Evolutionary conservation across 495 filamentous ascomycete species (phyloP), one percentile per base, ranked within the genome.

Genomic region (Neurospora africana): DNA sequence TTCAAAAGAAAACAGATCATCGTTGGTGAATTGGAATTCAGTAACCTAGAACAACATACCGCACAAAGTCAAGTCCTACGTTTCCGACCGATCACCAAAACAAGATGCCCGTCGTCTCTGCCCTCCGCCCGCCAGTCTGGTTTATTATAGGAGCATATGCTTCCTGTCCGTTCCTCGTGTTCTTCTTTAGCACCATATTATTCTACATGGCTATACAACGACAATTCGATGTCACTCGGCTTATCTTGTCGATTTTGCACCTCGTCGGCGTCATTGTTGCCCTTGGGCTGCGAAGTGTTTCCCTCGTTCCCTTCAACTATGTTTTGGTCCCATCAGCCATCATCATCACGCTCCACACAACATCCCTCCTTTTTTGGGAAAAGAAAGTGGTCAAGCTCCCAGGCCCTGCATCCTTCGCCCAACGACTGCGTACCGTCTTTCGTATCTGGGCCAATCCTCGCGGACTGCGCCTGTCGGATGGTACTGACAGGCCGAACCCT

Each of bases 251-350:
- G 40, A 17, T 19, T 41, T 41, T 41, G 13, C 40, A 41, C 40
- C 4, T 41, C 40, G 13, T 17, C 17, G 40, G 40, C 40, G 40
- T 41, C 40, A 5, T 41, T 41, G 13, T 41, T 41, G 40, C 40
- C 40, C 40, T 41, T 5, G 2, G 15, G 5, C 5, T 41, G 15
- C 15, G 17, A 41, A 41, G 40, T 41, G 13, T 41, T 41, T 41
- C 40, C 21, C 76, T 61, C 21, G 76, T 76, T 67, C 58, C 58
- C 0, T 67, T 27, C 58, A 23, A 23, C 58, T 21, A 67, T 27
- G 10, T 67, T n/a, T 67, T 23, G 2, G 58, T 67, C 6, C 58
- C 58, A 23, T 67, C 15, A 3, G n/a, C n/a, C 0, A 67, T 67
- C 30, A 35, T 23, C 27, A 27, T 11, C 30, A 35, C 58, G 4